These are phyloP conservation scores for Exophiala spinifera DNA, from an alignment of 2,329 filamentous ascomycete species.

Conservation along the genomic window DNA sequence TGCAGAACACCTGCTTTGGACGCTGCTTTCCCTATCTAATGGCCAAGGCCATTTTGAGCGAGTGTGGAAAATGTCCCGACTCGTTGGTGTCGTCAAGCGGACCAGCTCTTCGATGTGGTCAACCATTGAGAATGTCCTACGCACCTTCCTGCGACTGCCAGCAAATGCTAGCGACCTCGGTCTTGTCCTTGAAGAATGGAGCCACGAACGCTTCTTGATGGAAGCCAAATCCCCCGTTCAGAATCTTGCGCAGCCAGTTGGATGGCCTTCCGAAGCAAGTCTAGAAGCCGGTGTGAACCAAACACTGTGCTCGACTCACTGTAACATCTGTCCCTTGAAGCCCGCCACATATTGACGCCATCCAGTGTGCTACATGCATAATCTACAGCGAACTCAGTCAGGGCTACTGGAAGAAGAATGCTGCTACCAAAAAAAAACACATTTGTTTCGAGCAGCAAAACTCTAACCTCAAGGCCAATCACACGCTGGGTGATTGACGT, in stretches of 20 bases:
- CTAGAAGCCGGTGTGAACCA: background rate
- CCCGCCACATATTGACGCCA: constrained; percentile 4
- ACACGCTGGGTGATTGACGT: too few species aligned
- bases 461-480: too few species aligned
- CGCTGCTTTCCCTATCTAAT: constrained; percentile 4
- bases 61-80: constrained; percentile 13
- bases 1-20: constrained; percentile 18
- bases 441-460: too few species aligned
- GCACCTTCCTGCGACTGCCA: constrained; percentile 8
- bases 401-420: too few species aligned
- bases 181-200: constrained; percentile 2
- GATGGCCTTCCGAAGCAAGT: background rate
- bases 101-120: constrained; percentile 4
- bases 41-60: constrained; percentile 6
- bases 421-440: too few species aligned
- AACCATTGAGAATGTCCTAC: constrained; percentile 8
- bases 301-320: constrained; percentile 5
- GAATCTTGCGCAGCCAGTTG: background rate
- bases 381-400: background rate
- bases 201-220: background rate
- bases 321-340: constrained; percentile 13
- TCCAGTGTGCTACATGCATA: too few species aligned
- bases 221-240: background rate
- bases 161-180: constrained; percentile 1
- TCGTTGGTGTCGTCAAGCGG: constrained; percentile 14